Evolutionary conservation across 805 yeast species (phyloP), one percentile per base, ranked within the genome.

Genomic region (Metschnikowia arizonensis): DNA sequence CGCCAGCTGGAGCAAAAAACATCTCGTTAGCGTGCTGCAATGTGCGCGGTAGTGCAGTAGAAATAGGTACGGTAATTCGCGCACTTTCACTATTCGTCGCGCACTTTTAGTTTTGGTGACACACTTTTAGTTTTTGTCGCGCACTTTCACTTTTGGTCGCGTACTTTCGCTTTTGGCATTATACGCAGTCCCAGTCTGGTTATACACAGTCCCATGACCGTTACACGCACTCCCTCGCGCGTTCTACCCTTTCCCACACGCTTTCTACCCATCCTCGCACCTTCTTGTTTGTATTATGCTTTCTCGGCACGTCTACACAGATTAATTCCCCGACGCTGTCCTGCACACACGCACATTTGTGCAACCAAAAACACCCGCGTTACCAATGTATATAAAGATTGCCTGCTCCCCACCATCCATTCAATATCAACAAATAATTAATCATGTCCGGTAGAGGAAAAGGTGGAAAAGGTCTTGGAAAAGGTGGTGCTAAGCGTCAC

Each of bases 401-500:
- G 36, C 11, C 18, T 25, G 32, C 12, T 17, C 46, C 40, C 50
- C 37, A 21, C 49, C 37, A 25, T 47, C 40, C 10, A 45, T 11
- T 32, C 15, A 10, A 11, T 18, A 52, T 45, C 37, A 46, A 46
- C 44, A 48, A 56, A 60, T 43, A 49, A 46, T 55, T 52, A 57
- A 78, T 56, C 68, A 89, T 89, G 97, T 88, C 97, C 72, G 97
- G 98, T 74, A 90, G 97, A 83, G 99, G 99, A 69, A 91, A 93
- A 88, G 98, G 98, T 71, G 99, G 98, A 70, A 93, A 93, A 87
- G 99, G 99, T 78, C 82, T 93, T 65, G 99, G 99, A 69, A 93
- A 93, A 80, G 98, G 97, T 78, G 99, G 99, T 80, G 99, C 99
- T 66, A 91, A 91, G 85, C 89, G 99, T 78, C 99, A 91, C 89